A percentile compares a stretch with the other conserved stretches of the same genome.
Conservation (phyloP, 2,329 filamentous ascomycete species). For the Diaporthe ampelina region DNA sequence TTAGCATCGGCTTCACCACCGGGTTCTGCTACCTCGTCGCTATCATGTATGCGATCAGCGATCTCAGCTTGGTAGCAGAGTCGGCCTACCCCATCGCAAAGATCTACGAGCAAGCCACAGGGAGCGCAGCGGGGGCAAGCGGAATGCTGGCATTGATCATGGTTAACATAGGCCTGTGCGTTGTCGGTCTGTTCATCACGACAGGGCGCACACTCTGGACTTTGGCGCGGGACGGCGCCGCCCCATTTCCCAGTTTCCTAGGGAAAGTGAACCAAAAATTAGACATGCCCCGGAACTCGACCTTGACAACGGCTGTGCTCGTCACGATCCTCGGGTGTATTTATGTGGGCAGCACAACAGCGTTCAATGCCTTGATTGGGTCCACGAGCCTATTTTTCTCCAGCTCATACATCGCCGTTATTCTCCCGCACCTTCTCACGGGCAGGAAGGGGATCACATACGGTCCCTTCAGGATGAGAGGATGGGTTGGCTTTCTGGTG, state of each 20-base stretch:
- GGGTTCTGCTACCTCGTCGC: slow-evolving; percentile 66
- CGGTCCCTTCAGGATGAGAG: slow-evolving; percentile 68
- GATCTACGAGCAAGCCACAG: slow-evolving; percentile 74
- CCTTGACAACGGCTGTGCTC: slow-evolving; percentile 57
- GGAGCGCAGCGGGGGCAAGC: slow-evolving; percentile 63
- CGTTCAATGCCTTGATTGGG: slow-evolving; percentile 77
- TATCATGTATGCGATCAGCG: slow-evolving; percentile 71
- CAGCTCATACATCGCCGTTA: slow-evolving; percentile 68
- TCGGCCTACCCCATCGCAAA: slow-evolving; percentile 74
- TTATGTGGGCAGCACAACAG: slow-evolving; percentile 75
- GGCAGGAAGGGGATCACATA: slow-evolving; percentile 60
- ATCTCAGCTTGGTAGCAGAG: slow-evolving; percentile 63
- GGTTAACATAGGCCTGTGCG: slow-evolving; percentile 54
- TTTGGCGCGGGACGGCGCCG: slow-evolving; percentile 56
- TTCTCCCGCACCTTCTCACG: slow-evolving; percentile 69
- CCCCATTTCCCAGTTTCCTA: slow-evolving; percentile 50
- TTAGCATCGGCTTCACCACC: slow-evolving; percentile 65
- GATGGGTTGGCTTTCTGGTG: slow-evolving; percentile 59
- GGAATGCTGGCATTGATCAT: slow-evolving; percentile 61
- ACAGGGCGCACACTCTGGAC: slow-evolving; percentile 57
- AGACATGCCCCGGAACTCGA: slow-evolving; percentile 62
- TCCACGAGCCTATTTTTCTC: slow-evolving; percentile 54
- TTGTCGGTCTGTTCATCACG: slow-evolving; percentile 55
- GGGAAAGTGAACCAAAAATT: slow-evolving; percentile 49
- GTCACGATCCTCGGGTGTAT: slow-evolving; percentile 71